Evolutionary conservation across 164 flowering plant species (phyloP), one percentile per base, ranked within the genome.

Genomic region (Tetrastigma voinierianum): DNA sequence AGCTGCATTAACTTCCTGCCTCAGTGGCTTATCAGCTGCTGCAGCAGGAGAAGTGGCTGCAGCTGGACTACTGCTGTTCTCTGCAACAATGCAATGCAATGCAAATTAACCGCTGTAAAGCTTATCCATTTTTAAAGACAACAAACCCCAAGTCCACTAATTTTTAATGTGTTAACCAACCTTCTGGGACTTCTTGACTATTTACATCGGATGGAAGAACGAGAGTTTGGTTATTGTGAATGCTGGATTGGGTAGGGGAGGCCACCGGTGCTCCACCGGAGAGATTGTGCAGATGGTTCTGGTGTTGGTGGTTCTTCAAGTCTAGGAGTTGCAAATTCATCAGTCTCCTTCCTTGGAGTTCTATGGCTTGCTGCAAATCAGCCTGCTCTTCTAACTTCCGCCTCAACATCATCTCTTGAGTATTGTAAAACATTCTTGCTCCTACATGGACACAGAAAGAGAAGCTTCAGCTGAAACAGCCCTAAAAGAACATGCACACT

Each of bases 331-430:
- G 96, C 62, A 95, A 72, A 75, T 80, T 87, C 88, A 87, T 78
- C 57, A 95, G 65, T 46, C 96, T 90, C 58, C 96, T 76, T 3
- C 87, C 80, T 64, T 93, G 94, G 6, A 87, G 82, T 68, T 90
- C 97, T 61, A 94, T 75, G 24, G 98, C 97, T 70, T 90, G 94
- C 72, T 88, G 94, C 71, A 90, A 68, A 54, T 88, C 97, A 18
- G 88, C 96, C 58, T 85, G 84, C 61, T 95, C 90, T 67, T 90
- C 97, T 46, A 91, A 54, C 69, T 89, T 91, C 65, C 83, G 87
- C 62, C 87, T 81, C 77, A 86, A 52, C 76, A 82, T 19, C 73
- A 80, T 75, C 49, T 90, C 98, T 44, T 86, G 95, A 4, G 85
- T 69, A 71, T 76, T 87, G 68, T 80, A 86, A 44, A 84, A 78